Percentiles rank a stretch among this genome's conserved stretches.
Evolutionary conservation across 75 land plant genomes (phyloP).

Genomic region (Picea glauca): DNA sequence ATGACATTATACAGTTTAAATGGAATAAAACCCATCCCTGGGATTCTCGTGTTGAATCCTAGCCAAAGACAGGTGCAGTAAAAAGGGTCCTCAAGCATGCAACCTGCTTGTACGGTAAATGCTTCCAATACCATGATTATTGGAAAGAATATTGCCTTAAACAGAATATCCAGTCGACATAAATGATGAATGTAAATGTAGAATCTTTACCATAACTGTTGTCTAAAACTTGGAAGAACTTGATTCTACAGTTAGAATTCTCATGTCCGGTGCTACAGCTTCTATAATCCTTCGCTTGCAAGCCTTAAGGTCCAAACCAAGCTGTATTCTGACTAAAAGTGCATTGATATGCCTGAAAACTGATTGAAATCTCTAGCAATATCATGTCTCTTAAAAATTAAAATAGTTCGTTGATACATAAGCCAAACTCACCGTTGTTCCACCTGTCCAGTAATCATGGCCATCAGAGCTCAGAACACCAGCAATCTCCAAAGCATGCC

Average conservation of each 20-base stretch:
- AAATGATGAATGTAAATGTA: background rate
- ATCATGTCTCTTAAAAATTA: background rate
- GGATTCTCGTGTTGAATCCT: background rate
- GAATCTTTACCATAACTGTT: background rate
- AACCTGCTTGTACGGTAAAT: background rate
- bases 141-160: background rate
- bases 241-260: background rate
- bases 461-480: constrained; percentile 81
- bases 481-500: constrained; percentile 73
- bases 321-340: background rate
- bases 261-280: background rate
- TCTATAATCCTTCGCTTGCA: background rate
- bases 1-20: background rate
- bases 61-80: background rate
- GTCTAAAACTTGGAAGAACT: background rate
- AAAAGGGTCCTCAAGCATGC: background rate
- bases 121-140: background rate
- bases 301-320: background rate
- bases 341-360: background rate
- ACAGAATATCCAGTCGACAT: too few relatives aligned
- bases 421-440: constrained; percentile 47
- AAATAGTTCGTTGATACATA: background rate
- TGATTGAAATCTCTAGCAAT: background rate
- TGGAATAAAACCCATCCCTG: background rate
- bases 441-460: constrained; percentile 76